A percentile compares a stretch with the other conserved stretches of the same genome.
Conservation (phyloP, 805 yeast genomes). For the Middelhovenomyces tepae region DNA sequence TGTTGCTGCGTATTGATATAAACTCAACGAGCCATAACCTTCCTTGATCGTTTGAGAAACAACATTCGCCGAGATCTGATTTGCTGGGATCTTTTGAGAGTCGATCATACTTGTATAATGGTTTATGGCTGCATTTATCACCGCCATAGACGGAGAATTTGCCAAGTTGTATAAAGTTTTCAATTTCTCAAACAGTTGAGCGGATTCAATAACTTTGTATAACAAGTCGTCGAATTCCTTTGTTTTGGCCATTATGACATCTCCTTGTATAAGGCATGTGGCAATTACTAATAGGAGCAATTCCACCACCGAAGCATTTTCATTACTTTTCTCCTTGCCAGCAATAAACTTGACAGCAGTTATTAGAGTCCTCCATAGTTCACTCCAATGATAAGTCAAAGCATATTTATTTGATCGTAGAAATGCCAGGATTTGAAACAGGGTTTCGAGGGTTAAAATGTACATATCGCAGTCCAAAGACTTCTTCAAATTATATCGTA, state of each 20-base stretch:
- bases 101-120: too few species aligned
- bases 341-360: constrained; percentile 22
- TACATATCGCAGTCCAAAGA: constrained; percentile 24
- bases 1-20: constrained; percentile 2
- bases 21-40: constrained; percentile 5
- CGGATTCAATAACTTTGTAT: constrained; percentile 22
- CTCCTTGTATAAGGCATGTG: constrained; percentile 24
- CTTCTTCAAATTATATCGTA: constrained; percentile 26
- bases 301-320: constrained; percentile 11
- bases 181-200: constrained; percentile 19
- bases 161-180: constrained; percentile 14
- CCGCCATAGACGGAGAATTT: constrained; percentile 15
- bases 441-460: constrained; percentile 15
- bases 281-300: constrained; percentile 20
- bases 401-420: constrained; percentile 12
- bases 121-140: constrained; percentile 16
- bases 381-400: constrained; percentile 30
- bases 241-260: constrained; percentile 24
- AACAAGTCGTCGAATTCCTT: constrained; percentile 27
- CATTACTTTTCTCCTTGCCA: constrained; percentile 3
- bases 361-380: constrained; percentile 29
- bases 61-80: too few species aligned
- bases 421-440: constrained; percentile 19
- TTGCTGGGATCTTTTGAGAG: too few species aligned
- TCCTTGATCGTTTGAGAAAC: too few species aligned